Base-by-base conservation (phyloP, 2,329 filamentous ascomycete genomes). In the Cylindrodendrum hubeiense region DNA sequence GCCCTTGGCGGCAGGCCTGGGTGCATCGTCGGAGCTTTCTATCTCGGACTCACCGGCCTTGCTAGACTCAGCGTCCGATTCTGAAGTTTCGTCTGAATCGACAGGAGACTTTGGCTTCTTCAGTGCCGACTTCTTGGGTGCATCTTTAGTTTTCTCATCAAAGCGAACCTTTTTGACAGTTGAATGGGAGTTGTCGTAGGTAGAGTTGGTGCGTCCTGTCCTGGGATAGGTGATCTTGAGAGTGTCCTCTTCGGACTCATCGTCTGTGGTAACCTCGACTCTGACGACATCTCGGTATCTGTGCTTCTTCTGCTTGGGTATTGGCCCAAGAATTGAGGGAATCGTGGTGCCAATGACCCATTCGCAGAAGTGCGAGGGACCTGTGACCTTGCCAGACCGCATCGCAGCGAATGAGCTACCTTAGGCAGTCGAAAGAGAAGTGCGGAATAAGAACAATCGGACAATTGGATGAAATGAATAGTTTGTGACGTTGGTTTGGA, bases 201-300 rank as follows among this genome's bases (percentile, higher is more conserved):
- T 53, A 43, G 47, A 37, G 7, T 30, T 56, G 21, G 34, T 49
- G 34, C 62, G 64, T 17, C 77, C 71, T 5, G 77, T 75, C 56
- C 84, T 82, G 1, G 86, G 85, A 55, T 86, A 85, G 2, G 83
- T 85, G 39, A 88, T 74, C 19, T 76, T 80, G 57, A 87, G 74
- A 3, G 79, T 82, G 56, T 88, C 86, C 26, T 81, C 78, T 8
- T 83, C 81, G n/a, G 79, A 81, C 60, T 86, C 84, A 46, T 87
- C 85, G 65, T 88, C 85, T 12, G 86, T 87, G 15, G 80, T 78
- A 2, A 86, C 72, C 55, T 83, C 79, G 33, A 86, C 71, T 22
- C 73, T 79, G 61, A 84, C 71, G 12, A 82, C 74, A 19, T 77
- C 76, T 50, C 77, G 71, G 41, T 67, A 69, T 56, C 60, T 75